Evolutionary conservation across 495 filamentous ascomycete genomes (phyloP).

Genomic region (Penicillium coffeae): DNA sequence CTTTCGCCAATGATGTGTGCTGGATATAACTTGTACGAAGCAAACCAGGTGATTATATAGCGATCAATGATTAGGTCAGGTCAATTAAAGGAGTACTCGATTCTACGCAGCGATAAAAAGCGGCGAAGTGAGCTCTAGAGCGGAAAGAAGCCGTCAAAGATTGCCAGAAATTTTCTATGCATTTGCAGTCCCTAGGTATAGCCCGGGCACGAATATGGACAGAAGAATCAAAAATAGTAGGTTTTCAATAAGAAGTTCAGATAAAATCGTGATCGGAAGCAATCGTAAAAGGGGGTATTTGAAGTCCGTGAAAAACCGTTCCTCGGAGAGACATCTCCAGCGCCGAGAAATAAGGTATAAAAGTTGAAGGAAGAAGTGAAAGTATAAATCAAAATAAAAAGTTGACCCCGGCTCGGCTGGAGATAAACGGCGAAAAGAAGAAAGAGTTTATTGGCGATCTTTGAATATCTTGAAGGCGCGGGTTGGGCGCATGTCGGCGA

Average conservation of each 20-base stretch:
- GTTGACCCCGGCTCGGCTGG: slow-evolving; percentile 21
- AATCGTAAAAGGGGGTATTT: slow-evolving; percentile 33
- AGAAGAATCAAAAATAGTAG: slow-evolving; percentile 19
- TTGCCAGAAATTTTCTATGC: slow-evolving; percentile 21
- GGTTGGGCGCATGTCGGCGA: neutral
- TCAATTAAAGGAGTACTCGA: no score
- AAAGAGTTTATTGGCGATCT: neutral
- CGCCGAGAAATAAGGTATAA: slow-evolving; percentile 21
- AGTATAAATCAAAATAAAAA: slow-evolving; percentile 17
- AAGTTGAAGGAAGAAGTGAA: slow-evolving; percentile 15
- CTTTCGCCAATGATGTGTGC: no score
- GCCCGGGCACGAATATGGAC: slow-evolving; percentile 20
- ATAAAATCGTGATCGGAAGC: slow-evolving; percentile 34
- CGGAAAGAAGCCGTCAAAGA: no score
- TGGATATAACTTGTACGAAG: no score
- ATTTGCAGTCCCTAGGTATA: neutral
- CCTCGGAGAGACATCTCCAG: slow-evolving; percentile 21
- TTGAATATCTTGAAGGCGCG: neutral
- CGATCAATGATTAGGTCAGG: no score
- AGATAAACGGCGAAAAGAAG: slow-evolving; percentile 20
- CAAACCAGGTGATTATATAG: no score
- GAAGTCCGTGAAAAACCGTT: slow-evolving; percentile 26
- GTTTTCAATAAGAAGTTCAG: slow-evolving; percentile 15
- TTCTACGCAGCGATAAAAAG: no score
- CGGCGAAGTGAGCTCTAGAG: no score